Conservation (phyloP, 352 stramenopile genomes). For the Phytophthora tubulina region DNA sequence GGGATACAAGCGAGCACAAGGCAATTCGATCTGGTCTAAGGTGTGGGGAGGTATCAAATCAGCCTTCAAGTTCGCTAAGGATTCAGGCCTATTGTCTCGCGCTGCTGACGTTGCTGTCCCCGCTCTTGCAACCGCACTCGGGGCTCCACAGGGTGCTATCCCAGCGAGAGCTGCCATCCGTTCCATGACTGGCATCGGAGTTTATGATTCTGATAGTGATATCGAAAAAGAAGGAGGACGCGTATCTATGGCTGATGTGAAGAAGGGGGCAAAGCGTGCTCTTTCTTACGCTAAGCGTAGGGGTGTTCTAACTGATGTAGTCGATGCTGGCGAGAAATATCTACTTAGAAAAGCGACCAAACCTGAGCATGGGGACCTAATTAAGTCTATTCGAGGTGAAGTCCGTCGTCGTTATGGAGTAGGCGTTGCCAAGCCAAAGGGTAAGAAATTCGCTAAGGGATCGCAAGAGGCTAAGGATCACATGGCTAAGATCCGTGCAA, state of each 20-base stretch:
- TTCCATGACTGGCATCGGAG: neutral
- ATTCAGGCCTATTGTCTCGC: slow-evolving; percentile 12
- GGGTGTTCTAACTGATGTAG: slow-evolving; percentile 12
- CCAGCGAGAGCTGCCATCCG: slow-evolving; percentile 8
- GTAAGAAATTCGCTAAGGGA: slow-evolving; percentile 11
- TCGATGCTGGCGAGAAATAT: slow-evolving; percentile 12
- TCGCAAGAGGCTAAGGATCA: slow-evolving; percentile 2
- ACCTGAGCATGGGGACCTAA: slow-evolving; percentile 19
- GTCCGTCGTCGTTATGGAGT: slow-evolving; percentile 19
- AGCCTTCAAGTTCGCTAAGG: slow-evolving; percentile 27
- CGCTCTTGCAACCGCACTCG: slow-evolving; percentile 6
- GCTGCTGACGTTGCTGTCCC: slow-evolving; percentile 5
- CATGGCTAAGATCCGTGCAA: slow-evolving; percentile 15
- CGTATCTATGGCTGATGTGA: slow-evolving; percentile 3
- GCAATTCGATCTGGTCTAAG: slow-evolving; percentile 26
- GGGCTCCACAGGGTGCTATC: neutral
- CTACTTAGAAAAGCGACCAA: slow-evolving; percentile 17
- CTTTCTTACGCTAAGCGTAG: slow-evolving; percentile 15
- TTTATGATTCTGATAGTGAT: slow-evolving; percentile 21
- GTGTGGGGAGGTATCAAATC: slow-evolving; percentile 30
- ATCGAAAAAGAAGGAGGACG: slow-evolving; percentile 13
- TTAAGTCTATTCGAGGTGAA: slow-evolving; percentile 10
- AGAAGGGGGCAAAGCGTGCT: neutral
- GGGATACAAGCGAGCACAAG: slow-evolving; percentile 6
- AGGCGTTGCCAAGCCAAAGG: no score